Percentiles rank a stretch among this genome's conserved stretches.
phyloP scores from a whole-genome alignment of 805 yeast species.

The Debaryomyces tyrocola region DNA sequence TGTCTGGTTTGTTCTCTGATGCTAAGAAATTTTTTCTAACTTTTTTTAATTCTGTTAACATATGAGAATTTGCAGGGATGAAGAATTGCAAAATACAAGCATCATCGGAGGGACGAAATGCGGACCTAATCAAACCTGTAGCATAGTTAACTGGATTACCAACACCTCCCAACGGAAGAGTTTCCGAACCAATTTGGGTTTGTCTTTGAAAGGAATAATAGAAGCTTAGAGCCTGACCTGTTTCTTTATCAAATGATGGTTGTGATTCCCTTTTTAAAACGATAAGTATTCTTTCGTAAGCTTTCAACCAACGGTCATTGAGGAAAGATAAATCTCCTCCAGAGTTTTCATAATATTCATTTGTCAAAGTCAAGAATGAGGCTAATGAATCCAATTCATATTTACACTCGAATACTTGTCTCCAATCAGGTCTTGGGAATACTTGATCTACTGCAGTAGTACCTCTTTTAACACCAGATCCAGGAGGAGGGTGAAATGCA shows the following conservation, averaged over 20 bases:
- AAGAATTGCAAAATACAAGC: conserved; percentile 78
- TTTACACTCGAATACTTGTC: conserved; percentile 80
- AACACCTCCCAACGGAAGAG: conserved; percentile 71
- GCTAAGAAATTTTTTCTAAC: conserved; percentile 22
- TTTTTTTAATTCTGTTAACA: conserved; percentile 60
- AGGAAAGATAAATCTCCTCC: conserved; percentile 48
- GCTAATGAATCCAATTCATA: conserved; percentile 87
- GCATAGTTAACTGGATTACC: conserved; percentile 80
- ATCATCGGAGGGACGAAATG: conserved; percentile 88
- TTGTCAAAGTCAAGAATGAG: conserved; percentile 71
- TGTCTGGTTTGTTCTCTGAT: not conserved
- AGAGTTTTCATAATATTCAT: conserved; percentile 63
- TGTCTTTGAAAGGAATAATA: conserved; percentile 70
- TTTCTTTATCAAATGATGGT: conserved; percentile 55
- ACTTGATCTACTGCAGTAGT: conserved; percentile 63
- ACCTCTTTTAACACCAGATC: conserved; percentile 47
- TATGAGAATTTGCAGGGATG: conserved; percentile 82
- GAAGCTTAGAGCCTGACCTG: conserved; percentile 49
- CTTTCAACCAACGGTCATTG: conserved; percentile 55
- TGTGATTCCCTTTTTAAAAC: conserved; percentile 60
- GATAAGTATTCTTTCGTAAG: conserved; percentile 49
- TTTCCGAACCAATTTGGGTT: conserved; percentile 78
- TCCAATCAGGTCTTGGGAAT: conserved; percentile 68
- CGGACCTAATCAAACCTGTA: conserved; percentile 75
- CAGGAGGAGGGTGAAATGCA: conserved; percentile 84